phyloP scores from a whole-genome alignment of 1,284 basidiomycete genomes.

The Sanghuangporus baumii region DNA sequence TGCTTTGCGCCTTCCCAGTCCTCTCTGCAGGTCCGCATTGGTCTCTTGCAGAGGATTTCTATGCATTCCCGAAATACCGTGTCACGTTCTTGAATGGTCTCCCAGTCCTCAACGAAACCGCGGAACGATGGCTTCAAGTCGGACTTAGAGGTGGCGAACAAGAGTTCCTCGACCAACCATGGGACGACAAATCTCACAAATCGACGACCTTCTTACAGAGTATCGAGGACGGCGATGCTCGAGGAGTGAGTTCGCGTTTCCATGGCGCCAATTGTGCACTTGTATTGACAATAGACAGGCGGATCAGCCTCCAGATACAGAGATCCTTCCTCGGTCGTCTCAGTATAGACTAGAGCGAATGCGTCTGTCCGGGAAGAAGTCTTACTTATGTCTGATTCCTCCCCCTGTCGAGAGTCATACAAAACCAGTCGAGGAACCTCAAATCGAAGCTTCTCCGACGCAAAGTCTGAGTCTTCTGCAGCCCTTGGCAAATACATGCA shows the following conservation, averaged over 20 bases:
- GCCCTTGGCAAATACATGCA: conserved; percentile 67
- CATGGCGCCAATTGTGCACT: not conserved
- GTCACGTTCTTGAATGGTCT: conserved; percentile 77
- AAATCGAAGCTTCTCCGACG: conserved; percentile 55
- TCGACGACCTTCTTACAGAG: conserved; percentile 39
- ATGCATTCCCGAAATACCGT: conserved; percentile 80
- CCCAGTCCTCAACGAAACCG: conserved; percentile 72
- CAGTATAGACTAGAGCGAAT: conserved; percentile 51
- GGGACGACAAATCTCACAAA: conserved; percentile 38
- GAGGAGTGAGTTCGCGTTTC: not conserved
- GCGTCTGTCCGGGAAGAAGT: conserved; percentile 59
- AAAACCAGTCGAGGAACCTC: conserved; percentile 42
- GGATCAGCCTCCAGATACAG: conserved; percentile 1
- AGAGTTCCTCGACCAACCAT: conserved; percentile 70
- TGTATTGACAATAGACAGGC: conserved; percentile 6
- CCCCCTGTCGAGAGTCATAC: conserved; percentile 47
- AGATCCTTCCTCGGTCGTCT: not conserved
- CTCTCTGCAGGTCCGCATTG: conserved; percentile 47
- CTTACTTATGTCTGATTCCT: conserved; percentile 73
- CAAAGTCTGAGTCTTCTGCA: conserved; percentile 77
- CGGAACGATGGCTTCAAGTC: conserved; percentile 59
- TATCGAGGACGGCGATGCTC: conserved; percentile 46
- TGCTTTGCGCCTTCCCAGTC: conserved; percentile 18
- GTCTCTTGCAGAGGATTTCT: conserved; percentile 72
- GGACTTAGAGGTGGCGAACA: conserved; percentile 67